Evolutionary conservation across 2,329 filamentous ascomycete genomes (phyloP).

Genomic region (Cladosporium colombiae): DNA sequence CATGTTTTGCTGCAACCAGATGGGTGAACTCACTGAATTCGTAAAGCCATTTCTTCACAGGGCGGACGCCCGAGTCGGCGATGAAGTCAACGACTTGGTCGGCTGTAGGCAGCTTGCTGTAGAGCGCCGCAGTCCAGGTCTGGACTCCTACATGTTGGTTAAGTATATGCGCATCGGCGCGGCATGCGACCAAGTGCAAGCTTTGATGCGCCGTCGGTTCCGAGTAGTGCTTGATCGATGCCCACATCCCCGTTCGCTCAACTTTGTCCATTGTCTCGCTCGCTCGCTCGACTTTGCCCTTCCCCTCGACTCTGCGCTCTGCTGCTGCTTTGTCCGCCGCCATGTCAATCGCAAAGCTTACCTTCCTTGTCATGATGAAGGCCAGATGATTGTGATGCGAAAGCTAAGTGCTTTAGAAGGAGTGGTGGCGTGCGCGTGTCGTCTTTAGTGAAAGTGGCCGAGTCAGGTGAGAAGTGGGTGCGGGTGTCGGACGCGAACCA

Average conservation of each 20-base stretch:
- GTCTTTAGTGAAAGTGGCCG: background rate
- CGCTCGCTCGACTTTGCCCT: background rate
- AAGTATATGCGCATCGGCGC: background rate
- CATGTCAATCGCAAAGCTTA: background rate
- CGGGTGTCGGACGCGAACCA: background rate
- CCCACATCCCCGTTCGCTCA: background rate
- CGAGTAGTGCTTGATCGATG: background rate
- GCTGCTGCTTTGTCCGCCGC: background rate
- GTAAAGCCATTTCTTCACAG: background rate
- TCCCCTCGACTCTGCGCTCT: background rate
- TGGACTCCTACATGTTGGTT: background rate
- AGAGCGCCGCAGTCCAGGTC: background rate
- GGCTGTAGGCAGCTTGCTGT: background rate
- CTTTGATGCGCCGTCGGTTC: conserved; percentile 4
- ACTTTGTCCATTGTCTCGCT: background rate
- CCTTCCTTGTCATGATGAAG: background rate
- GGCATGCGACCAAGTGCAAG: background rate
- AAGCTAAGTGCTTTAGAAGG: background rate
- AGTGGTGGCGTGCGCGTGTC: background rate
- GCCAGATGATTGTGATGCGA: background rate
- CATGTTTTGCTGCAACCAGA: background rate
- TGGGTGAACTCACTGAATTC: background rate
- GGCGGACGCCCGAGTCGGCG: background rate
- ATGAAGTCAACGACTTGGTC: background rate
- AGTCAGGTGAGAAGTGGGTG: background rate